Base-by-base conservation (phyloP, 2,329 filamentous ascomycete genomes). In the Cordyceps cicadae region DNA sequence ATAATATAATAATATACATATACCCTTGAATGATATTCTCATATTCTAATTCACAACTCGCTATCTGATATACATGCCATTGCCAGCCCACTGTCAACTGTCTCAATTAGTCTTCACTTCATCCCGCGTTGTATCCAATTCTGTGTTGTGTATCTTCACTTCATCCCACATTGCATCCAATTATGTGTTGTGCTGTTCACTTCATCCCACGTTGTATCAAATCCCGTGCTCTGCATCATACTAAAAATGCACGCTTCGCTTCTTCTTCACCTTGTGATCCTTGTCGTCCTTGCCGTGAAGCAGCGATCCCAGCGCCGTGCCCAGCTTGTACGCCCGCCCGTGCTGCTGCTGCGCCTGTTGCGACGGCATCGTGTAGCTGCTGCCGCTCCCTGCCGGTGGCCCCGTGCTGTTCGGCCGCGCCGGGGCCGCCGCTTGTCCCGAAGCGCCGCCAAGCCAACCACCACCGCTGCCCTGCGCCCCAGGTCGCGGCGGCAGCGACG, bases 181-280 rank as follows among this genome's bases (percentile, higher is more conserved):
- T 11, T 50, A 1, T 19, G 3, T 32, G 19, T 50, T 49, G 12
- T 15, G 5, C 5, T 54, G 15, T n/a, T n/a, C 46, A 6, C 6
- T 24, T 29, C 14, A 43, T 17, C 39, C 11, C 39, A 17, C 11
- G 39, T 29, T 14, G 24, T 41, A 29, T 43, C 6, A 2, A 51
- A 50, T 9, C 32, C 5, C 12, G 2, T 32, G 19, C 39, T 49
- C n/a, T 15, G 11, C 5, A 55, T 54, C 21, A 51, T 43, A 15
- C 51, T 60, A 61, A 39, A 61, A 61, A 52, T 61, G 52, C 34
- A 54, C 55, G 24, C 61, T 62, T 12, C 61, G 50, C 56, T 62
- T 62, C 61, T 62, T 62, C n/a, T 62, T 58, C 52, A 62, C 51
- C 55, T 60, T 59, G 3, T 62, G 37, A 2, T 62, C 61, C 61